Conservation (phyloP, 75 land plant species). For the Pinus albicaulis region DNA sequence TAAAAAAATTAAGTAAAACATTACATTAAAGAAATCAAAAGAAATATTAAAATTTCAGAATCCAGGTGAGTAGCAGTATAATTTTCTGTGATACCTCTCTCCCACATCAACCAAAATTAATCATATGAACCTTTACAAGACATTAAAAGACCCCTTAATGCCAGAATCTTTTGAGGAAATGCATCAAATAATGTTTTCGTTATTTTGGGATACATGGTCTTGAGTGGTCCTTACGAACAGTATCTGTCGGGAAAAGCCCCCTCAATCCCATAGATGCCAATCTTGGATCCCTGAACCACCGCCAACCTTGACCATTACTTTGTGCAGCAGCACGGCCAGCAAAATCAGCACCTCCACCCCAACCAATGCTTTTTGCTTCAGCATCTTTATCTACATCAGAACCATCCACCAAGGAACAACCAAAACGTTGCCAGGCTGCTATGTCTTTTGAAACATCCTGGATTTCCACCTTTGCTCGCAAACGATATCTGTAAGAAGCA, state of each 20-base stretch:
- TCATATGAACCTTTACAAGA: too few species aligned
- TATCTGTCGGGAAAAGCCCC: slow-evolving; percentile 74
- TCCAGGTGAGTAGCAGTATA: too few species aligned
- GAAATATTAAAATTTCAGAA: too few species aligned
- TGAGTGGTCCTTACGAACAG: slow-evolving; percentile 52
- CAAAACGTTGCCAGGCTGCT: slow-evolving; percentile 88
- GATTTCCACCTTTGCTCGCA: slow-evolving; percentile 83
- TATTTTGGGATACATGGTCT: not conserved
- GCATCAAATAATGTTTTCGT: not conserved
- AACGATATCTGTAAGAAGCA: slow-evolving; percentile 54
- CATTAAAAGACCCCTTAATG: too few species aligned
- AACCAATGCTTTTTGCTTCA: slow-evolving; percentile 66
- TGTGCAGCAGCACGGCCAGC: slow-evolving; percentile 46
- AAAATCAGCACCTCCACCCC: slow-evolving; percentile 61
- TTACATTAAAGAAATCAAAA: too few species aligned
- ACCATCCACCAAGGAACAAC: slow-evolving; percentile 38
- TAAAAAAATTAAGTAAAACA: not conserved
- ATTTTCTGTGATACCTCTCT: too few species aligned
- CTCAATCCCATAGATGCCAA: slow-evolving; percentile 68
- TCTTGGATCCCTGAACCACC: slow-evolving; percentile 92
- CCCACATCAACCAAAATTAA: too few species aligned
- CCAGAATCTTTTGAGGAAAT: not conserved
- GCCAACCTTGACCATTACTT: slow-evolving; percentile 48
- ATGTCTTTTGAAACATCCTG: slow-evolving; percentile 77
- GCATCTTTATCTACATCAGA: slow-evolving; percentile 39